Evolutionary conservation across 768 basidiomycete genomes (phyloP).

Genomic region (Chlorophyllum brunneum): DNA sequence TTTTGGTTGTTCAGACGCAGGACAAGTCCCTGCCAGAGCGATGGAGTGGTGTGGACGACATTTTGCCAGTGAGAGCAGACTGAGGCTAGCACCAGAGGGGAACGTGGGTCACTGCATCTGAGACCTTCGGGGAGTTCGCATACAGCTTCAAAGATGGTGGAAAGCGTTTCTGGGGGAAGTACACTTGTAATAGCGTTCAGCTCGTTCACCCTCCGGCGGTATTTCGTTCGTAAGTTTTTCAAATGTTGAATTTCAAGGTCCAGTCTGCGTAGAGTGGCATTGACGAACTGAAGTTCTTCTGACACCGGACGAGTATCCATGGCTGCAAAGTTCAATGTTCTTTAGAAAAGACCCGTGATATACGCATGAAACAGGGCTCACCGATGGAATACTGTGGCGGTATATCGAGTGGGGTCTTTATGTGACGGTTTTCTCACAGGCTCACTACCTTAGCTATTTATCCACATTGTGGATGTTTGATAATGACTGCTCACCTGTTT

Average conservation of each 20-base stretch:
- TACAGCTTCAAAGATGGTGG: neutral
- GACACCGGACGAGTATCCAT: neutral
- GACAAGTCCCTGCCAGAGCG: neutral
- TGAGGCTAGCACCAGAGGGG: neutral
- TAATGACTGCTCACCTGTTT: too few species aligned
- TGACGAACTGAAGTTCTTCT: neutral
- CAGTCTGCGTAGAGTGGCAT: neutral
- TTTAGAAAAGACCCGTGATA: too few species aligned
- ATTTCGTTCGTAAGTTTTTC: neutral
- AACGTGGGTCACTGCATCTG: neutral
- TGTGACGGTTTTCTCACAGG: too few species aligned
- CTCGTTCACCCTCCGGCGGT: neutral
- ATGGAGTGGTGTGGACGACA: neutral
- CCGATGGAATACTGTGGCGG: too few species aligned
- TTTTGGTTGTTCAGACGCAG: neutral
- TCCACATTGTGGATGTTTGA: too few species aligned
- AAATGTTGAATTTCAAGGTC: neutral
- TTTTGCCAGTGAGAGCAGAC: neutral
- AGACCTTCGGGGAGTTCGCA: neutral
- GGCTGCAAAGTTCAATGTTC: neutral
- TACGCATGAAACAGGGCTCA: too few species aligned
- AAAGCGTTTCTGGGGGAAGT: conserved; percentile 1
- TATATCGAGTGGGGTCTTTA: too few species aligned
- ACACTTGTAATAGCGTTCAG: neutral
- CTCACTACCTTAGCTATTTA: too few species aligned